Evolutionary conservation across 2,329 filamentous ascomycete species (phyloP).

Genomic region (Scleromitrula shiraiana): DNA sequence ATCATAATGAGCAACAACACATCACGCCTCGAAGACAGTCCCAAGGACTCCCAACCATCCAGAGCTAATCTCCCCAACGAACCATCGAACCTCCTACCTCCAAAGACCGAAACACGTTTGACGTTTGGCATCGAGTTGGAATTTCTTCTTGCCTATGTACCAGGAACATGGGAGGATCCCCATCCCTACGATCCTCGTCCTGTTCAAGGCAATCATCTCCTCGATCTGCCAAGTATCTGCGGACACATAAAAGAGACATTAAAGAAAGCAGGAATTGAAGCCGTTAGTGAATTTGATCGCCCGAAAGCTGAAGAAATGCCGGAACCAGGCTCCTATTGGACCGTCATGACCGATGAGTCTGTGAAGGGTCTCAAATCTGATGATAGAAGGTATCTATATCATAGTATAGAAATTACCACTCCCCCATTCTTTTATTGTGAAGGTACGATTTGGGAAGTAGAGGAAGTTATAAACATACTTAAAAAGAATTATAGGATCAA

Average conservation of each 20-base stretch:
- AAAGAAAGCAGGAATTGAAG: background rate
- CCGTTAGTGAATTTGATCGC: background rate
- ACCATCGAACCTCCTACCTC: no score
- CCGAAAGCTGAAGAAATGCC: background rate
- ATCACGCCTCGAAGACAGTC: no score
- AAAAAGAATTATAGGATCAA: slow-evolving; percentile 14
- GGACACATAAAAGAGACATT: background rate
- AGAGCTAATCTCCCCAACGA: no score
- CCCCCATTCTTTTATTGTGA: background rate
- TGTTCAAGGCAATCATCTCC: background rate
- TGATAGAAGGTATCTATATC: background rate
- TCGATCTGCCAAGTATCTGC: background rate
- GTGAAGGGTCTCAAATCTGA: background rate
- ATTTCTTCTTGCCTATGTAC: background rate
- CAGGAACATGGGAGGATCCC: background rate
- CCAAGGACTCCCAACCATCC: no score
- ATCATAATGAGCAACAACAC: no score
- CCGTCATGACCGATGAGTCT: background rate
- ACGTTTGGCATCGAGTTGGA: slow-evolving; percentile 5
- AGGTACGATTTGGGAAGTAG: background rate
- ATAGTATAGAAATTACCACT: background rate
- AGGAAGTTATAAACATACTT: slow-evolving; percentile 10
- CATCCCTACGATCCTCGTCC: background rate
- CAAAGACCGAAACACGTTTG: background rate
- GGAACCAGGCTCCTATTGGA: background rate